Base-by-base conservation (phyloP, 371 early-diverging fungal species). In the Dinochytrium kinnereticum region DNA sequence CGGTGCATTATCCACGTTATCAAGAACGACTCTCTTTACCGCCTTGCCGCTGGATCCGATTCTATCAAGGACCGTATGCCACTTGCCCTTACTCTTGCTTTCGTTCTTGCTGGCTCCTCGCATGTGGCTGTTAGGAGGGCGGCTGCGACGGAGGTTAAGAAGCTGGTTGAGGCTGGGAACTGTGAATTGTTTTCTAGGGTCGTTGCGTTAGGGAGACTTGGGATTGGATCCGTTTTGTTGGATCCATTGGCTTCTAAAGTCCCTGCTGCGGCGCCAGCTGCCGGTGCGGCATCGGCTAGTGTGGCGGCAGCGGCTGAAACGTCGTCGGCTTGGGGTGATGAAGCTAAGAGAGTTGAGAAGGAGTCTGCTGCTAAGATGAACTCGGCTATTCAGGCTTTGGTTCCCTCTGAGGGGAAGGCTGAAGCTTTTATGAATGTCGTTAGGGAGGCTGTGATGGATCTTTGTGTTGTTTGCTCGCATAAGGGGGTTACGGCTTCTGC, bases 391-490 rank as follows among this genome's bases (percentile, higher is more conserved):
- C 80, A 93, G 50, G 86, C 90, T 19, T 87, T 90, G 1, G 83
- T 92, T 37, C 91, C 92, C 0, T 77, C 84, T 53, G 36, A 10
- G 7, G 34, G 34, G 5, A 31, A 51, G 1, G 5, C 1, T 0
- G 19, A 36, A 5, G 73, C 28, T 17, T 24, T 31, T 26, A 26
- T 30, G 24, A 72, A 51, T 19, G 73, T 37, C 19, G 55, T 77
- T 13, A 84, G 85, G 61, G 66, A 79, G 15, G 85, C 81, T 44
- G 81, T 94, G 26, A 85, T 92, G 30, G 87, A 92, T 10, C 72
- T 94, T 59, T 80, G 90, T 49, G 80, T 94, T 7, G 73, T 93
- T 3, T 85, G 91, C 36, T 93, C 93, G 69, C 94, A 94, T 73
- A 81, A 91, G 26, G 86, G 86, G 15, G 85, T 94, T n/a, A 84